Evolutionary conservation across 2,329 filamentous ascomycete species (phyloP), one percentile per base, ranked within the genome.

Genomic region (Uncinocarpus reesii): DNA sequence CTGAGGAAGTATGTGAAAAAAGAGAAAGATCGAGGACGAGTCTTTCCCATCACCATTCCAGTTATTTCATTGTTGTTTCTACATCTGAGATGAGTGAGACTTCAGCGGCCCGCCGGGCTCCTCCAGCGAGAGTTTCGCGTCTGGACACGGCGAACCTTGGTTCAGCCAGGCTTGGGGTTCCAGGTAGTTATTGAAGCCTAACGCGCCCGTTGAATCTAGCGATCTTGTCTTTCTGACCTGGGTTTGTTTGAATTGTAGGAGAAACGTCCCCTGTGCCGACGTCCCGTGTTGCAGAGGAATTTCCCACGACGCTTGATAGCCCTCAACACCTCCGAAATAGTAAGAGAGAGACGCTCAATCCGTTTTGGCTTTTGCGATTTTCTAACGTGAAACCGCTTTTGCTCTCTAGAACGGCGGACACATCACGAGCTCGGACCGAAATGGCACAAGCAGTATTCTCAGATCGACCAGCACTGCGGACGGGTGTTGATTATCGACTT

Each of bases 401-500:
- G 4, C n/a, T 45, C 1, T 20, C 2, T 21, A 53, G 50, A 37
- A 29, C 40, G 45, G 35, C 51, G 36, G 2, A 41, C 46, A 23
- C 52, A 43, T 13, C 47, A 49, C 40, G 55, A 56, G 37, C 60
- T 59, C 15, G 59, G 58, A 6, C 53, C 64, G 20, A 61, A 61
- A 56, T 66, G 63, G 63, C 60, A 66, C 48, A 63, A 62, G 36
- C 52, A 59, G 1, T 63, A 62, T 45, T 56, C 60, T 20, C 51
- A 57, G 4, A 58, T 62, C 23, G 57, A 60, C 31, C 52, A 54
- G 21, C 45, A 54, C 26, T 32, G 43, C 18, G 71, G 72, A 10
- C 67, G 74, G 29, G 71, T 76, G 4, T 59, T 77, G 51, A 64
- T 77, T 48, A 70, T 76, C 35, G 73, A 77, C 57, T 76, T 74